Percentiles rank a stretch among this genome's conserved stretches.
These are phyloP conservation scores for Collybiopsis confluens DNA, from an alignment of 768 basidiomycete genomes.

Conservation along the genomic window DNA sequence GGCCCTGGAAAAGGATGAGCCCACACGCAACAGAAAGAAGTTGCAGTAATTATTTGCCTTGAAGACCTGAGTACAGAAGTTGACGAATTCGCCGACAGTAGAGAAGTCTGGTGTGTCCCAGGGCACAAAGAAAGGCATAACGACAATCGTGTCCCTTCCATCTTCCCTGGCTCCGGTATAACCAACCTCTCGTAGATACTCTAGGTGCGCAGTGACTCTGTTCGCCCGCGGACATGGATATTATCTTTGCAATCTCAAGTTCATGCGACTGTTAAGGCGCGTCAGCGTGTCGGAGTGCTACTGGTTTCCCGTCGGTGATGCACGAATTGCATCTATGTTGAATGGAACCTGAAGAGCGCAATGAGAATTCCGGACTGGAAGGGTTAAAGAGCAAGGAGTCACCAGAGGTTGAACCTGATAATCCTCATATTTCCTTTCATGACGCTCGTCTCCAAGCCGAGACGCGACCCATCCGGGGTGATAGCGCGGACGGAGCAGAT, in stretches of 20 bases:
- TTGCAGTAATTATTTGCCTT: too few species aligned
- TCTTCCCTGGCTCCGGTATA: background rate
- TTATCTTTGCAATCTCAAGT: slow-evolving; percentile 17
- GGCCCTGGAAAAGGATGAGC: too few species aligned
- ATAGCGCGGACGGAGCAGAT: slow-evolving; percentile 18
- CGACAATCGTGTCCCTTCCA: background rate
- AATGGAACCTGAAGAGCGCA: slow-evolving; percentile 8
- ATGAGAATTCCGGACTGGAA: too few species aligned
- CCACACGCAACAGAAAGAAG: too few species aligned
- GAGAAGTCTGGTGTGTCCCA: slow-evolving; percentile 14
- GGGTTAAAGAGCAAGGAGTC: background rate
- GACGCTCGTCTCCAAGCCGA: slow-evolving; percentile 7
- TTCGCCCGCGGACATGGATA: slow-evolving; percentile 1
- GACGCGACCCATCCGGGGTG: slow-evolving; percentile 16
- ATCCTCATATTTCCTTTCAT: slow-evolving; percentile 10
- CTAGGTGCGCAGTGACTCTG: slow-evolving; percentile 10
- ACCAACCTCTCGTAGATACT: slow-evolving; percentile 2
- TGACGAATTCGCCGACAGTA: slow-evolving; percentile 21
- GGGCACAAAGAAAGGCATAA: slow-evolving; percentile 5
- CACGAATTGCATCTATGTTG: slow-evolving; percentile 25
- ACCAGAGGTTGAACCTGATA: background rate
- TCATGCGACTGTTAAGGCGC: slow-evolving; percentile 20
- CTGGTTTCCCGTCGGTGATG: slow-evolving; percentile 20
- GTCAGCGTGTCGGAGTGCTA: slow-evolving; percentile 25
- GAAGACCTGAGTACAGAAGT: slow-evolving; percentile 21